These are phyloP conservation scores for Suhomyces bribrorum DNA, from an alignment of 1,139 yeast genomes.

Conservation along the genomic window DNA sequence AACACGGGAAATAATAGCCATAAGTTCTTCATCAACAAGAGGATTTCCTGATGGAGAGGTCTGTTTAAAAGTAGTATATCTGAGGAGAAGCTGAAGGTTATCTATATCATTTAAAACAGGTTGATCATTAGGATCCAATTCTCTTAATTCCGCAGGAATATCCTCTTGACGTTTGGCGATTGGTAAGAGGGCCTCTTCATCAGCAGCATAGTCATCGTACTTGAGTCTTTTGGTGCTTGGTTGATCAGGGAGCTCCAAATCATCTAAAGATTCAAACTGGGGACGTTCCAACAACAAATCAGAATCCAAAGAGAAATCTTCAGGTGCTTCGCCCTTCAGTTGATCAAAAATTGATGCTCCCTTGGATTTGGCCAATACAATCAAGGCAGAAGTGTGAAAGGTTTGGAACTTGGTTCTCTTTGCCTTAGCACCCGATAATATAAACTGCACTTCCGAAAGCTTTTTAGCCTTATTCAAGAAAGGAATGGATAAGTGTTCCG, in stretches of 20 bases:
- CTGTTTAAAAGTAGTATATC: slow-evolving; percentile 64
- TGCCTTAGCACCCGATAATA: slow-evolving; percentile 86
- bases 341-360: slow-evolving; percentile 28
- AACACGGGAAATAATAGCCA: slow-evolving; percentile 73
- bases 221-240: slow-evolving; percentile 43
- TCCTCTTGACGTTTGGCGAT: slow-evolving; percentile 60
- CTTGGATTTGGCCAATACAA: slow-evolving; percentile 72
- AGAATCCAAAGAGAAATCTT: slow-evolving; percentile 64
- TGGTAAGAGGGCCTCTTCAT: slow-evolving; percentile 51
- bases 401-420: slow-evolving; percentile 84
- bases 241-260: slow-evolving; percentile 39
- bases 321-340: slow-evolving; percentile 39
- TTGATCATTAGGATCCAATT: slow-evolving; percentile 78
- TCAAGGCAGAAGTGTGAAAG: slow-evolving; percentile 66
- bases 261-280: slow-evolving; percentile 59
- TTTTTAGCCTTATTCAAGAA: slow-evolving; percentile 54
- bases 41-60: slow-evolving; percentile 72
- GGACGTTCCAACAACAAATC: slow-evolving; percentile 82
- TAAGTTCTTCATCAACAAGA: slow-evolving; percentile 77
- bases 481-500: slow-evolving; percentile 57
- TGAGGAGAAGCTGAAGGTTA: slow-evolving; percentile 65
- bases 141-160: slow-evolving; percentile 57
- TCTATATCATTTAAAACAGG: slow-evolving; percentile 74
- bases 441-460: slow-evolving; percentile 60
- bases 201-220: slow-evolving; percentile 33